Evolutionary conservation across 2,329 filamentous ascomycete species (phyloP).

Genomic region (Ambrosiella beaveri): DNA sequence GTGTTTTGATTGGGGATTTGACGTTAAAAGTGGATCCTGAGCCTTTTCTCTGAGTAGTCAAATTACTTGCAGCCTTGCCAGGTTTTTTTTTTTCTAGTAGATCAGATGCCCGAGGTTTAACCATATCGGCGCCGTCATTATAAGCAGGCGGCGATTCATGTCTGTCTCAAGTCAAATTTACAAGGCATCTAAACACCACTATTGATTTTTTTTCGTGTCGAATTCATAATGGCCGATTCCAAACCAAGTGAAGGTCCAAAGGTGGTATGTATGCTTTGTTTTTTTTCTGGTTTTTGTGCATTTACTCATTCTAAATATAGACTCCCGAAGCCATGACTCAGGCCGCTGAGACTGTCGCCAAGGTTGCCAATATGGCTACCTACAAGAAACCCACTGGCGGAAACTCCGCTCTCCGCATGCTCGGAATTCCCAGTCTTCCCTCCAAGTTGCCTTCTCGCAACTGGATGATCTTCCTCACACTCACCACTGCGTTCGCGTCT

Average conservation of each 20-base stretch:
- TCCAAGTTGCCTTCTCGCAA: conserved; percentile 82
- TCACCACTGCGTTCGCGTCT: conserved; percentile 60
- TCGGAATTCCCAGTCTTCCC: conserved; percentile 72
- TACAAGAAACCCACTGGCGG: conserved; percentile 16
- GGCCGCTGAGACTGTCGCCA: neutral
- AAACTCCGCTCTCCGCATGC: conserved; percentile 60
- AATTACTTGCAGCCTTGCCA: neutral
- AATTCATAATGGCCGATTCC: neutral
- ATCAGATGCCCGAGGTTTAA: neutral
- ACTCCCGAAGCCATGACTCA: neutral
- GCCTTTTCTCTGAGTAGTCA: neutral
- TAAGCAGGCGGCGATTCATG: neutral
- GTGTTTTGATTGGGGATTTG: neutral
- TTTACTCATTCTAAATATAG: neutral
- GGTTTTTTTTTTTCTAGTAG: neutral
- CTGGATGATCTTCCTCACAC: conserved; percentile 85
- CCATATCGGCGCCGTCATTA: neutral
- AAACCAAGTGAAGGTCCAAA: neutral
- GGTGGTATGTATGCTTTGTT: neutral
- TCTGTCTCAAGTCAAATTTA: neutral
- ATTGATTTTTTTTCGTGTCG: neutral
- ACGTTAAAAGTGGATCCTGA: conserved; percentile 1
- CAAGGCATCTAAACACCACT: too few relatives aligned
- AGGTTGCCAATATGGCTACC: neutral
- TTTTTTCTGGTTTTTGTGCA: neutral